Evolutionary conservation across 2,329 filamentous ascomycete species (phyloP).

Genomic region (Diplodia intermedia): DNA sequence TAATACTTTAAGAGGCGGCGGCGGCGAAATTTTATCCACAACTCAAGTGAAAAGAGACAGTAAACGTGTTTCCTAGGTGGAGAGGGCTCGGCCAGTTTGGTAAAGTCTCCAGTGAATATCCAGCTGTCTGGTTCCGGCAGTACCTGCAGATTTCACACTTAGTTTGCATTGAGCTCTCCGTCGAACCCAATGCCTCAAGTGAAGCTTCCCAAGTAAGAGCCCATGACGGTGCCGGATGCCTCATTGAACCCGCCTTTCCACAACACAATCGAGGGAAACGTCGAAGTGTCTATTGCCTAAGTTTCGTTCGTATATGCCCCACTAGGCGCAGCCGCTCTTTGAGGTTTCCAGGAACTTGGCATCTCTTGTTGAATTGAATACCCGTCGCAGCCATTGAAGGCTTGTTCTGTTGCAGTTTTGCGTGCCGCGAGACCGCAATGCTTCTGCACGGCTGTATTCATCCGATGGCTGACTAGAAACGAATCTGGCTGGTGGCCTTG

Average conservation of each 20-base stretch:
- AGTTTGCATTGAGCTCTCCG: not conserved
- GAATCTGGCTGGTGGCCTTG: not conserved
- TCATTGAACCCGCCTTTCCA: not conserved
- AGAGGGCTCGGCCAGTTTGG: too few relatives aligned
- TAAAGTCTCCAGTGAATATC: too few relatives aligned
- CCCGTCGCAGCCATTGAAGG: not conserved
- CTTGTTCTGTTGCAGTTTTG: not conserved
- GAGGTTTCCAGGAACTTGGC: not conserved
- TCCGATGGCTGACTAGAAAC: not conserved
- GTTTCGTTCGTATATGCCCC: not conserved
- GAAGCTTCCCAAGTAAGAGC: not conserved
- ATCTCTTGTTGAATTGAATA: not conserved
- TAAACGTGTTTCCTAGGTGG: too few relatives aligned
- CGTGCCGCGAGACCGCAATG: not conserved
- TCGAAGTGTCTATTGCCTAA: not conserved
- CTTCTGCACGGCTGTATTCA: not conserved
- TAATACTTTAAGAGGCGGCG: too few relatives aligned
- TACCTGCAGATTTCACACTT: too few relatives aligned
- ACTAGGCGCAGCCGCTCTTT: not conserved
- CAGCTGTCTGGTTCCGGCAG: too few relatives aligned
- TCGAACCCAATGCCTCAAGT: not conserved
- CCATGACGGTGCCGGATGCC: not conserved
- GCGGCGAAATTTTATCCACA: too few relatives aligned
- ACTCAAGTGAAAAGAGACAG: too few relatives aligned
- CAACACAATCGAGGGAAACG: not conserved